Evolutionary conservation across 768 basidiomycete genomes (phyloP).

Genomic region (Lactarius pseudohatsudake): DNA sequence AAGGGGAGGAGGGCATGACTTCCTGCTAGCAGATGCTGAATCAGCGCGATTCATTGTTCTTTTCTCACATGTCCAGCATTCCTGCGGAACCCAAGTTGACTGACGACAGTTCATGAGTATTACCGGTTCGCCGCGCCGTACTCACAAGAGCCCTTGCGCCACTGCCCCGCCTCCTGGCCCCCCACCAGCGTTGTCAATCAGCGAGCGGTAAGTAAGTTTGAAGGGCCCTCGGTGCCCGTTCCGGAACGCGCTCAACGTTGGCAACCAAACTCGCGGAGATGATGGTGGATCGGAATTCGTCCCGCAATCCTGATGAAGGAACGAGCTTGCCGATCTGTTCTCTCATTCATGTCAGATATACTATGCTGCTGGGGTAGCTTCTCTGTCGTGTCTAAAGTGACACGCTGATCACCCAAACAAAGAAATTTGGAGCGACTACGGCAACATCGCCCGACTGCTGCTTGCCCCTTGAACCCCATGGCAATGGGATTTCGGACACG

Average conservation of each 20-base stretch:
- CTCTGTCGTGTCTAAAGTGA: neutral
- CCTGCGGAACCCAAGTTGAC: neutral
- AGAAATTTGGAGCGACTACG: neutral
- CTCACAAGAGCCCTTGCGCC: neutral
- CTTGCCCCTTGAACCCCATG: neutral
- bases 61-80: neutral
- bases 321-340: neutral
- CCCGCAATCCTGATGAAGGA: neutral
- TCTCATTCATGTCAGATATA: neutral
- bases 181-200: neutral
- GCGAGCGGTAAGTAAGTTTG: neutral
- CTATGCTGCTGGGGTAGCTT: neutral
- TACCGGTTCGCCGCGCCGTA: neutral
- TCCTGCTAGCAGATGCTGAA: neutral
- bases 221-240: constrained; percentile 15
- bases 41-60: neutral
- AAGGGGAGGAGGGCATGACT: neutral
- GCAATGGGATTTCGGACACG: neutral
- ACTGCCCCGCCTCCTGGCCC: neutral
- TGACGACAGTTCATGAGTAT: neutral
- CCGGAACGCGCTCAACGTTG: neutral
- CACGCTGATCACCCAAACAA: constrained; percentile 2
- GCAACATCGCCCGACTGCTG: neutral
- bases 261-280: neutral
- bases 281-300: constrained; percentile 5